Evolutionary conservation across 345 rosid genomes (phyloP).

Genomic region (Boechera divaricarpa): DNA sequence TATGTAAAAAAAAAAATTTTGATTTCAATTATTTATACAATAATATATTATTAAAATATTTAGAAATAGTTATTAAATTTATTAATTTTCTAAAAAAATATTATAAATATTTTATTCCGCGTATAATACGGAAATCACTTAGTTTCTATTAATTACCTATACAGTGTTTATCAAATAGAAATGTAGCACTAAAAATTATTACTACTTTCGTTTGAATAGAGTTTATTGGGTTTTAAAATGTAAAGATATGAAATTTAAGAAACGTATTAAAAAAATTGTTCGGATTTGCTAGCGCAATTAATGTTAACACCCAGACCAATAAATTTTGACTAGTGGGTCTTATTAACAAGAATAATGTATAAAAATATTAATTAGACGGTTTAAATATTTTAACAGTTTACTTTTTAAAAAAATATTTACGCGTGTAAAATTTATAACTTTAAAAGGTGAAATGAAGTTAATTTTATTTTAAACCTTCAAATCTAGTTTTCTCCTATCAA

Average conservation of each 20-base stretch:
- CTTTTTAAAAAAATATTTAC: neutral
- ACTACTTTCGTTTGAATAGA: neutral
- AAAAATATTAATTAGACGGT: neutral
- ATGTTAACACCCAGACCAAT: neutral
- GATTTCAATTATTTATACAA: too few species aligned
- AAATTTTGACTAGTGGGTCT: too few species aligned
- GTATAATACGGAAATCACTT: too few species aligned
- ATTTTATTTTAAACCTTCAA: neutral
- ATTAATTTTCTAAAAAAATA: too few species aligned
- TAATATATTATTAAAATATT: too few species aligned
- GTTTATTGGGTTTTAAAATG: neutral
- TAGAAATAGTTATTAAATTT: too few species aligned
- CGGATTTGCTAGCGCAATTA: neutral
- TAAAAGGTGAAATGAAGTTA: neutral
- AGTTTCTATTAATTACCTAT: too few species aligned
- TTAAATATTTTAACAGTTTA: neutral
- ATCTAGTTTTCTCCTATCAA: neutral
- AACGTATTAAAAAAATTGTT: neutral
- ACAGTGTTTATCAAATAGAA: too few species aligned
- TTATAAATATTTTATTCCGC: too few species aligned
- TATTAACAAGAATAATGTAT: neutral
- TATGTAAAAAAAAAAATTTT: too few species aligned
- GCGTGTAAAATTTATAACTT: too few species aligned
- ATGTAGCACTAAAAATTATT: neutral
- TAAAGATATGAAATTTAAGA: neutral